phyloP scores from a whole-genome alignment of 2,329 filamentous ascomycete species.

The Fusarium albidum region DNA sequence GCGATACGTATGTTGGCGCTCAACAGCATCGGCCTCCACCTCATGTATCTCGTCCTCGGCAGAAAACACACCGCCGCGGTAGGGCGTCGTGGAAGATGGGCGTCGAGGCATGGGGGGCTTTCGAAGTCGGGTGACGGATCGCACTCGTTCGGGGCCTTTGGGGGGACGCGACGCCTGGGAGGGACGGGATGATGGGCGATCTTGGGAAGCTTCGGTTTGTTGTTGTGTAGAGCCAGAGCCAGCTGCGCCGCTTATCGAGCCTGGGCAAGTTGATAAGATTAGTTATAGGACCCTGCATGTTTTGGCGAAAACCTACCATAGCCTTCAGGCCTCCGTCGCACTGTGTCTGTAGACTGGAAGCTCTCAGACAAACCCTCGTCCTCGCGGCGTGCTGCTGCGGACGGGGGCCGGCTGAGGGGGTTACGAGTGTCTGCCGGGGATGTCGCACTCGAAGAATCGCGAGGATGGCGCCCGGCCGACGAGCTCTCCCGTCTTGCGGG shows the following conservation, averaged over 20 bases:
- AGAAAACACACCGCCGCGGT: slow-evolving; percentile 87
- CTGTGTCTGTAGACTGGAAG: slow-evolving; percentile 67
- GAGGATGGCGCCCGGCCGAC: slow-evolving; percentile 48
- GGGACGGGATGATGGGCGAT: slow-evolving; percentile 48
- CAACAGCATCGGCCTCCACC: slow-evolving; percentile 72
- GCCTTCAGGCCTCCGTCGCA: slow-evolving; percentile 64
- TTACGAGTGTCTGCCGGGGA: slow-evolving; percentile 61
- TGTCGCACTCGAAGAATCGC: slow-evolving; percentile 48
- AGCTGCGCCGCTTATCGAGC: slow-evolving; percentile 37
- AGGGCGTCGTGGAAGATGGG: slow-evolving; percentile 74
- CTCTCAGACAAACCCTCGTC: slow-evolving; percentile 61
- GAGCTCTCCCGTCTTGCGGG: slow-evolving; percentile 45
- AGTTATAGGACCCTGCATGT: slow-evolving; percentile 9
- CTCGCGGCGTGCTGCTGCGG: slow-evolving; percentile 42
- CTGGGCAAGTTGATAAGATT: slow-evolving; percentile 27
- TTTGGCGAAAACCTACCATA: slow-evolving; percentile 58
- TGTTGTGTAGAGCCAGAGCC: slow-evolving; percentile 42
- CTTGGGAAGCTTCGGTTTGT: slow-evolving; percentile 49
- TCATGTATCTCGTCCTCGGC: slow-evolving; percentile 88
- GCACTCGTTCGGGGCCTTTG: slow-evolving; percentile 56
- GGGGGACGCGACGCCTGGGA: slow-evolving; percentile 49
- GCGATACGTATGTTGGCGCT: slow-evolving; percentile 53
- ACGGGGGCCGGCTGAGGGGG: slow-evolving; percentile 48
- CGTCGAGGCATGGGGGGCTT: slow-evolving; percentile 80
- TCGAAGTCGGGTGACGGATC: slow-evolving; percentile 60